Evolutionary conservation across 495 filamentous ascomycete species (phyloP), one percentile per base, ranked within the genome.

Genomic region (Arthonia radiata): DNA sequence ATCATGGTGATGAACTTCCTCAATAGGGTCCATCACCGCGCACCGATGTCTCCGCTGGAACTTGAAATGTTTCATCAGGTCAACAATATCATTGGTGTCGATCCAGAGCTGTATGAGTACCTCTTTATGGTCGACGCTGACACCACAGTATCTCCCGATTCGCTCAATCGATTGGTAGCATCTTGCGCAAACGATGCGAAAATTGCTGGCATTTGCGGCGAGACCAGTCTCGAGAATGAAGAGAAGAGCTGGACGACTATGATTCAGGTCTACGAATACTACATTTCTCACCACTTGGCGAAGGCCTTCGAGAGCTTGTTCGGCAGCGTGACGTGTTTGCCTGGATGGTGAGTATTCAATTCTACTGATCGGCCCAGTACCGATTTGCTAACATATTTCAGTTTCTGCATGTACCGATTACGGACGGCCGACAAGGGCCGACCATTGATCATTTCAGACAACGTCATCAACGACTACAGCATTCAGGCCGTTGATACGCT

Each of bases 231-330:
- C 32, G 74, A 90, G 47, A 97, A 97, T 37, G 82, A 92, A 49
- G 73, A 92, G 37, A 54, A 69, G 13, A 81, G 67, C 37, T 94
- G 82, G 80, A 89, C 79, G 78, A 97, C 89, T 6, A 97, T 97
- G 86, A 97, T 97, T 43, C 86, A 97, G 48, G 86, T 93, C 31
- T 93, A 93, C 50, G 82, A 93, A 48, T 93, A 93, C 54, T 93
- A 74, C 47, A 93, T 93, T 43, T 90, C 81, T 13, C 82, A 93
- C 57, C 71, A 93, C 48, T 51, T 93, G 34, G 52, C 81, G 18
- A 93, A 93, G 56, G 76, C 82, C 30, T 93, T 93, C 37, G 82
- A 93, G 48, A 90, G 79, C 23, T 61, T 93, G 23, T 93, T 93
- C 36, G 82, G 77, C 43, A 83, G 74, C 44, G 82, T 93, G 35